phyloP scores from a whole-genome alignment of 148 eudicot species.

The Chenopodium album region DNA sequence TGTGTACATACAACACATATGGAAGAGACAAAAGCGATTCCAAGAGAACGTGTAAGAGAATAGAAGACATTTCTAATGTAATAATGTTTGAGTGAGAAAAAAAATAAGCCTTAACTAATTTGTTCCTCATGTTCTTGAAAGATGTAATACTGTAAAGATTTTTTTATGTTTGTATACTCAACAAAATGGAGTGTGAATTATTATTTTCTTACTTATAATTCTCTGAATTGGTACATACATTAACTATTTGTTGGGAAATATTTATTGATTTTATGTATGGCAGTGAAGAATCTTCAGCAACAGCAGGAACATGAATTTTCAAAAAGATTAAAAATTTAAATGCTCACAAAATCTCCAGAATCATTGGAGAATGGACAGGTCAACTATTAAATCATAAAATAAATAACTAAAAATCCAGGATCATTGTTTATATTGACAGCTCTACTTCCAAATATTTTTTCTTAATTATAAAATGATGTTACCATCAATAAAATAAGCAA shows the following conservation, averaged over 20 bases:
- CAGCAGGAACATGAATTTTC: neutral
- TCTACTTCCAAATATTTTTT: too few relatives aligned
- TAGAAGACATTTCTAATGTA: conserved; percentile 7
- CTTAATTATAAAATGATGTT: too few relatives aligned
- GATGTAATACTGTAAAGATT: neutral
- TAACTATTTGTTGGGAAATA: neutral
- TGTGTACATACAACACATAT: neutral
- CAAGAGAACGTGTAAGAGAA: conserved; percentile 4
- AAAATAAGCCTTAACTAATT: neutral
- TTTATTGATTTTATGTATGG: neutral
- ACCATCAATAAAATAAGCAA: too few relatives aligned
- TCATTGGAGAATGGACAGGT: neutral
- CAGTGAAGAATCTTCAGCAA: too few relatives aligned
- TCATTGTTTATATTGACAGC: too few relatives aligned
- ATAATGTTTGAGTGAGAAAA: neutral
- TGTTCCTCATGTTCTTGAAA: conserved; percentile 1
- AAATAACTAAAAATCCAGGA: too few relatives aligned
- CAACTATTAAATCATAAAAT: neutral
- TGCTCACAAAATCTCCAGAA: neutral
- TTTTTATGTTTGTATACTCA: neutral
- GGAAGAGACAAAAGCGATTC: neutral
- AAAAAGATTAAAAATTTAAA: too few relatives aligned
- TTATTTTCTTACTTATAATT: neutral
- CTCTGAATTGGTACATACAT: neutral
- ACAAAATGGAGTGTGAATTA: neutral